Percentiles rank a stretch among this genome's conserved stretches.
Conservation (phyloP, 371 early-diverging fungal genomes). For the Haplosporangium sp. region DNA sequence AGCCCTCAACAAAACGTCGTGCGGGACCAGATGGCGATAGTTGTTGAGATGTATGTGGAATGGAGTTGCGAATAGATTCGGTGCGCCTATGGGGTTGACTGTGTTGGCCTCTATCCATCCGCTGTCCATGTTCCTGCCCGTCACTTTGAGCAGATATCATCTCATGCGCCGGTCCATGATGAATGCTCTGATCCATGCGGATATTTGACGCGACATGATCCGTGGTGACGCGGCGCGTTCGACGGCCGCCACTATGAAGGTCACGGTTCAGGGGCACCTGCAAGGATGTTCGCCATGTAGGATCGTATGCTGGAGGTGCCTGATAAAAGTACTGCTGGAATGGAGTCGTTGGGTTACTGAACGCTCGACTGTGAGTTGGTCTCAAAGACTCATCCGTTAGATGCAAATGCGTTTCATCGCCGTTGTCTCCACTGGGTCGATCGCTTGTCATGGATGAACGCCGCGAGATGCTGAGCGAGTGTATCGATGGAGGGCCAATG, state of each 20-base stretch:
- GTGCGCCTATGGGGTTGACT: conserved; percentile 14
- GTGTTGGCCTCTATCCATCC: too few species aligned
- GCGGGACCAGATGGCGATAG: neutral
- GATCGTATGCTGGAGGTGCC: conserved; percentile 33
- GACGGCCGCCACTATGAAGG: neutral
- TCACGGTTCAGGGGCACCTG: neutral
- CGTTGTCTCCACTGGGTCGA: conserved; percentile 1
- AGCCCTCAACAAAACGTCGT: too few species aligned
- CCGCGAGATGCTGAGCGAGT: conserved; percentile 1
- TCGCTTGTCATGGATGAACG: conserved; percentile 18
- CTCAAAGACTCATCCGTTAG: neutral
- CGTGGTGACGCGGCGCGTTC: neutral
- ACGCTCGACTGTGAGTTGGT: neutral
- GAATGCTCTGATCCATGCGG: neutral
- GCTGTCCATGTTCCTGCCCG: too few species aligned
- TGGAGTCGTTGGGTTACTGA: neutral
- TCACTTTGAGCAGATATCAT: neutral
- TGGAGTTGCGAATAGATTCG: conserved; percentile 9
- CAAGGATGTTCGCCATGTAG: conserved; percentile 19
- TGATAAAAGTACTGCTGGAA: conserved; percentile 2
- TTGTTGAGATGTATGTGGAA: neutral
- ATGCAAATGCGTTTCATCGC: neutral
- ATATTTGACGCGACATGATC: neutral
- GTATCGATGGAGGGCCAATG: conserved; percentile 3
- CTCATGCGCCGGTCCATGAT: neutral